Conservation (phyloP, 139 green algal species). For the Raphidocelis subcapitata region DNA sequence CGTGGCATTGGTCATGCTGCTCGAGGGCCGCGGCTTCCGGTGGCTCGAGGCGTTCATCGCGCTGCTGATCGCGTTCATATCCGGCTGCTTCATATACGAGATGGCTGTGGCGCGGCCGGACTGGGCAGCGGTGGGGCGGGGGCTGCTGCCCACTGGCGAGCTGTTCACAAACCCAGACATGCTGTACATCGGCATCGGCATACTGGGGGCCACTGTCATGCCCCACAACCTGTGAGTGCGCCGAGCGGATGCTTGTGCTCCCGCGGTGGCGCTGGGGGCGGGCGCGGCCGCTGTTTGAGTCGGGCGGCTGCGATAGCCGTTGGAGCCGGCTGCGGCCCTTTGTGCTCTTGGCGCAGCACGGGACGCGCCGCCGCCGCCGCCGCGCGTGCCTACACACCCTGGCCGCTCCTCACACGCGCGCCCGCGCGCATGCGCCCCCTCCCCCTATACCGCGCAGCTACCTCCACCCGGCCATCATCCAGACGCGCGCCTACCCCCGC, state of each 20-base stretch:
- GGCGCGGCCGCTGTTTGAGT: too few relatives aligned
- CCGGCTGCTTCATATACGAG: constrained; percentile 45
- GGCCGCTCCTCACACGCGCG: too few relatives aligned
- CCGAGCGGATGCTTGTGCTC: background rate
- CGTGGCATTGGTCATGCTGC: constrained; percentile 15
- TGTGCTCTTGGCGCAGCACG: too few relatives aligned
- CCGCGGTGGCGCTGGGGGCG: too few relatives aligned
- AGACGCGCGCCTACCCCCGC: constrained; percentile 54
- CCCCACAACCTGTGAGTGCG: constrained; percentile 55
- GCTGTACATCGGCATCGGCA: constrained; percentile 54
- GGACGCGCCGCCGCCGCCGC: too few relatives aligned
- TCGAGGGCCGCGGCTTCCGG: constrained; percentile 25
- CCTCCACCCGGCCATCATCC: constrained; percentile 58
- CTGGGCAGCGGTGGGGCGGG: constrained; percentile 44
- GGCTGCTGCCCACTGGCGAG: constrained; percentile 38
- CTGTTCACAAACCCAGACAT: constrained; percentile 38
- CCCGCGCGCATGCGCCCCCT: too few relatives aligned
- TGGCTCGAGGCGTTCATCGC: constrained; percentile 39
- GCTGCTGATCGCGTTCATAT: constrained; percentile 18
- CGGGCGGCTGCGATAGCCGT: too few relatives aligned
- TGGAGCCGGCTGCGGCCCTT: too few relatives aligned
- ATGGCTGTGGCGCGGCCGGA: constrained; percentile 43
- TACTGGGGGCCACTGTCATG: constrained; percentile 64
- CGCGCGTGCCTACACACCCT: too few relatives aligned
- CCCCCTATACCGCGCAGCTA: too few relatives aligned